A percentile compares a stretch with the other conserved stretches of the same genome.
Evolutionary conservation across 2,329 filamentous ascomycete species (phyloP).

Genomic region (Diaporthe amygdali): DNA sequence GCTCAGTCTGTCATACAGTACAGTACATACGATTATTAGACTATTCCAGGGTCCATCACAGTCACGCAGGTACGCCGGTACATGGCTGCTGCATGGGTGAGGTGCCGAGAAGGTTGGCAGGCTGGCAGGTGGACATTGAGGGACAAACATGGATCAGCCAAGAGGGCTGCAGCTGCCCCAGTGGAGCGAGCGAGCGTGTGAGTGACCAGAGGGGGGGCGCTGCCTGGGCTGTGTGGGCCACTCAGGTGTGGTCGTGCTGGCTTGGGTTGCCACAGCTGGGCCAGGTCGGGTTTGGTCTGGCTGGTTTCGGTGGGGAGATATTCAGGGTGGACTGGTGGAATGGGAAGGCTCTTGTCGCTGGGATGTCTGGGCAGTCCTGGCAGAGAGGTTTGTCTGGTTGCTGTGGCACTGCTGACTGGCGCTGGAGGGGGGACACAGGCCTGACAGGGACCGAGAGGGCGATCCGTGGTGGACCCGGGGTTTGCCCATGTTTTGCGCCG

Average conservation of each 20-base stretch:
- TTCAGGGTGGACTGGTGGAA: constrained; percentile 7
- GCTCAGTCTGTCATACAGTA: neutral
- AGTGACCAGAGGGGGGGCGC: neutral
- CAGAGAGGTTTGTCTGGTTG: constrained; percentile 6
- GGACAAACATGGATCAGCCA: neutral
- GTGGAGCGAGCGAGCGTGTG: neutral
- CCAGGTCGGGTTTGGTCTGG: neutral
- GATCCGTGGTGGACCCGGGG: constrained; percentile 10
- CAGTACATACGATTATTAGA: neutral
- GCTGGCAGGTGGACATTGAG: neutral
- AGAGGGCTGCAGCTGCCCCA: constrained; percentile 11
- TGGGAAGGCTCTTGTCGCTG: constrained; percentile 5
- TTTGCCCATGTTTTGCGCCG: constrained; percentile 13
- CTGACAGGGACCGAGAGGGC: neutral
- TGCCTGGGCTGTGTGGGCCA: constrained; percentile 4
- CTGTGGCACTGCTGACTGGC: constrained; percentile 13
- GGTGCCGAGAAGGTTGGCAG: neutral
- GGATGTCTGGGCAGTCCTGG: neutral
- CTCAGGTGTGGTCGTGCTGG: neutral
- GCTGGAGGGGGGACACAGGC: too few species aligned
- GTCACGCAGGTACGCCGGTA: constrained; percentile 2
- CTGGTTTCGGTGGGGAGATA: constrained; percentile 1
- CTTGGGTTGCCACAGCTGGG: constrained; percentile 5
- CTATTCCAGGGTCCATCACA: neutral
- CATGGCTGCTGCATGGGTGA: neutral